Evolutionary conservation across 2,329 filamentous ascomycete species (phyloP), one percentile per base, ranked within the genome.

Genomic region (Penicillium sp.): DNA sequence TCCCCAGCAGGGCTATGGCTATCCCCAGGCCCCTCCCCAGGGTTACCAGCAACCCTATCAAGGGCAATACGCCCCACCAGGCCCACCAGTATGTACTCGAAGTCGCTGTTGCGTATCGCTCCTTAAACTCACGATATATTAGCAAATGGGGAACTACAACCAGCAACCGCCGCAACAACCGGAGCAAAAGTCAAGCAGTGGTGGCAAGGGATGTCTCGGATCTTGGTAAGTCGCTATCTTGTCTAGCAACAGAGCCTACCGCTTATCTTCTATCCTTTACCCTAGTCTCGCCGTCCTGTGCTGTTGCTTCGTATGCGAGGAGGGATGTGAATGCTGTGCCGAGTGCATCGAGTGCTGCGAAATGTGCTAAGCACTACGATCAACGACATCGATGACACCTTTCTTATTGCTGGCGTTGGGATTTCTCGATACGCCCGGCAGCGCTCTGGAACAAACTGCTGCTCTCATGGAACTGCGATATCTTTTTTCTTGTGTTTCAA

Each of bases 291-390:
- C 81, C 45, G 76, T 76, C 32, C 69, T 87, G 36, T 86, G 84
- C 75, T 87, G 84, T 69, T 86, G 84, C 66, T 87, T 84, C 71
- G 77, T 87, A 27, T 85, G 82, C 64, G 84, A 86, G 66, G 84
- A 86, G 71, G 78, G 81, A 27, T 87, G 84, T 64, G 84, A 86
- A 69, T 86, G 83, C 73, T 86, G 84, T 66, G 74, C 79, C n/a
- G 84, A 86, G 5, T 86, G 83, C 69, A 81, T 81, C 63, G 82
- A 82, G 55, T 83, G 80, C 69, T 78, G 73, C 49, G 71, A 74
- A 47, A 65, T 70, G 65, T 74, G 71, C 58, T 73, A 70, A 64
- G 45, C 49, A 49, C 46, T 21, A 53, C 40, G 50, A 63, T 57
- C 56, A 47, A 66, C 58, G 64, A 64, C 48, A 49, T 57, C 57